Conservation (phyloP, 805 yeast genomes). For the Saccharomycopsis sp. region DNA sequence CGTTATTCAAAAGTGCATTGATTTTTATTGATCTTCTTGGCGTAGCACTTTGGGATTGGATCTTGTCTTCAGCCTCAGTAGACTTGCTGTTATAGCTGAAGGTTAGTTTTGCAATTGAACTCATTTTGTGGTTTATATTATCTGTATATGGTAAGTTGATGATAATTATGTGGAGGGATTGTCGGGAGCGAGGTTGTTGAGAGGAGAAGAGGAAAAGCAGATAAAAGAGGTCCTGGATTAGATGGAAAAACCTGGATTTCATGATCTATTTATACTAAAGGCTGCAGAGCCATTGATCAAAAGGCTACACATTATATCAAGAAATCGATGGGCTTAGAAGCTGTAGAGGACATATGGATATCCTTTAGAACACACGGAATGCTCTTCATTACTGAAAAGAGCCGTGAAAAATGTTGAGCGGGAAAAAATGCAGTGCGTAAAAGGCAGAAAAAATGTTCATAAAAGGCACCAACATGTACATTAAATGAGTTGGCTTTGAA, state of each 20-base stretch:
- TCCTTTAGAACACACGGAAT: neutral
- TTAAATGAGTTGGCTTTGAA: neutral
- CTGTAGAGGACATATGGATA: neutral
- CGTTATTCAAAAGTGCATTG: slow-evolving; percentile 13
- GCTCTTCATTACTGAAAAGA: neutral
- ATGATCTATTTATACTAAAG: neutral
- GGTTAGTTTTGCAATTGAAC: neutral
- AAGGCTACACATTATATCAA: no score
- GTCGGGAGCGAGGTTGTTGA: neutral
- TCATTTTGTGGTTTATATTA: neutral
- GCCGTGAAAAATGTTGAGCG: neutral
- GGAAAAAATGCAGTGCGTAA: neutral
- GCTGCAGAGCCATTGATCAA: neutral
- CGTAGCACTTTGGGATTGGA: slow-evolving; percentile 5
- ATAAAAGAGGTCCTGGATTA: neutral
- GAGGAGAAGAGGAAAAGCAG: neutral
- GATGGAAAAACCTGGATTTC: slow-evolving; percentile 2
- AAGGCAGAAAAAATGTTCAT: neutral
- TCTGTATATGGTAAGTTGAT: neutral
- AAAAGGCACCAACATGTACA: neutral
- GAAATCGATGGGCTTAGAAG: neutral
- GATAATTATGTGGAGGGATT: no score
- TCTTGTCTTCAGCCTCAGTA: neutral
- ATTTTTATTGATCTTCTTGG: slow-evolving; percentile 19
- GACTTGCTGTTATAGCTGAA: neutral